Percentiles rank a stretch among this genome's conserved stretches.
Conservation (phyloP, 2,329 filamentous ascomycete genomes). For the Penicillium brasilianum region DNA sequence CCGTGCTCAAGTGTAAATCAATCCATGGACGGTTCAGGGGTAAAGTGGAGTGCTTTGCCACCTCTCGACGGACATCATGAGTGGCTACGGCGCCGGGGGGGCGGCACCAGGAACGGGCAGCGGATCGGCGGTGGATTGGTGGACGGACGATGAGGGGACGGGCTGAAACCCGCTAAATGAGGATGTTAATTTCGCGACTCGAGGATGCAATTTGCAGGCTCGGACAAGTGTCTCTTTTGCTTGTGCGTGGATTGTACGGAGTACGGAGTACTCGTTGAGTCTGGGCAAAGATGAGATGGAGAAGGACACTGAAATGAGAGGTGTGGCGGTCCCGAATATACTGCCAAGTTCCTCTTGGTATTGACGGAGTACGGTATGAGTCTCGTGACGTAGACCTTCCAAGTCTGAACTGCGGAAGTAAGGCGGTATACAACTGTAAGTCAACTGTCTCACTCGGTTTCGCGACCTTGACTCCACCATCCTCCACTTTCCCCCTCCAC, state of each 20-base stretch:
- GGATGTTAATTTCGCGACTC: slow-evolving; percentile 1
- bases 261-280: no score
- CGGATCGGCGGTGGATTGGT: slow-evolving; percentile 25
- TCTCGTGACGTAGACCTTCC: no score
- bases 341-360: not conserved
- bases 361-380: no score
- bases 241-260: not conserved
- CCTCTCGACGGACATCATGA: slow-evolving; percentile 13
- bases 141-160: slow-evolving; percentile 1
- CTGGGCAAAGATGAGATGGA: not conserved
- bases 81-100: slow-evolving; percentile 13
- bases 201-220: slow-evolving; percentile 1
- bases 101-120: slow-evolving; percentile 29
- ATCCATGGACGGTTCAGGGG: slow-evolving; percentile 29
- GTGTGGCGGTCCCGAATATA: slow-evolving; percentile 8
- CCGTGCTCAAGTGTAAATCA: slow-evolving; percentile 22
- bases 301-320: not conserved
- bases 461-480: slow-evolving; percentile 2
- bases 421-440: not conserved
- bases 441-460: slow-evolving; percentile 5
- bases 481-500: not conserved
- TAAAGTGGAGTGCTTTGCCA: slow-evolving; percentile 27
- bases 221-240: not conserved
- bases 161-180: slow-evolving; percentile 25
- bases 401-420: not conserved